Base-by-base conservation (phyloP, 345 rosid genomes). In the Citrus sp. region DNA sequence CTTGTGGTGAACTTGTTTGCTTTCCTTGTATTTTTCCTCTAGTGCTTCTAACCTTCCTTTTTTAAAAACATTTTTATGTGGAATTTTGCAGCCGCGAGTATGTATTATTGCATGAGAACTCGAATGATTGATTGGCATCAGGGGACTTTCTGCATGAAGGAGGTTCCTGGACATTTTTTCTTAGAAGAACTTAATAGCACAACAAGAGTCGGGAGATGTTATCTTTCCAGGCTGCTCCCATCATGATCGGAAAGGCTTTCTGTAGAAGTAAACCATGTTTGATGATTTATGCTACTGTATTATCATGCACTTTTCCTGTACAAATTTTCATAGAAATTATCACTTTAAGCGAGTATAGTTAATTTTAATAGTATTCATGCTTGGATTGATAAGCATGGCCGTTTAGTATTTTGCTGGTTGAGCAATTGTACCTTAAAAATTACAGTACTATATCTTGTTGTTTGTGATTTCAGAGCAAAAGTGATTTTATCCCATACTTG, bases 71-170 rank as follows among this genome's bases (percentile, higher is more conserved):
- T 35, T 35, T 46, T 21, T 18, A 37, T 38, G 40, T 79, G 66
- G 16, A 21, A 80, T 79, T 74, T 81, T 84, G 90, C 94, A 93
- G 97, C 85, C 95, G 97, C 64, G 98, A 90, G 77, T 92, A 94
- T 27, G 97, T 90, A 63, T 71, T 91, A 24, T 72, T 94, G 87
- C 97, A 94, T 71, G 98, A 92, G 86, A 89, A 90, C 86, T 91
- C 97, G 1, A 82, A 84, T 7, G 70, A 30, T 56, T 87, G 87
- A 86, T 32, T 28, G 70, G 58, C 67, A 18, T 65, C 35, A 38
- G 3, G 18, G 4, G 40, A 72, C 73, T 64, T 54, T 72, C 80
- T 18, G 40, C 71, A 9, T 12, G 12, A n/a, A 35, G 40, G 49
- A 75, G 62, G 49, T 8, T 13, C 10, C 22, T 25, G 67, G 69